Percentiles rank a stretch among this genome's conserved stretches.
Conservation (phyloP, 257 asterid genomes). For the Solanum rostratum region DNA sequence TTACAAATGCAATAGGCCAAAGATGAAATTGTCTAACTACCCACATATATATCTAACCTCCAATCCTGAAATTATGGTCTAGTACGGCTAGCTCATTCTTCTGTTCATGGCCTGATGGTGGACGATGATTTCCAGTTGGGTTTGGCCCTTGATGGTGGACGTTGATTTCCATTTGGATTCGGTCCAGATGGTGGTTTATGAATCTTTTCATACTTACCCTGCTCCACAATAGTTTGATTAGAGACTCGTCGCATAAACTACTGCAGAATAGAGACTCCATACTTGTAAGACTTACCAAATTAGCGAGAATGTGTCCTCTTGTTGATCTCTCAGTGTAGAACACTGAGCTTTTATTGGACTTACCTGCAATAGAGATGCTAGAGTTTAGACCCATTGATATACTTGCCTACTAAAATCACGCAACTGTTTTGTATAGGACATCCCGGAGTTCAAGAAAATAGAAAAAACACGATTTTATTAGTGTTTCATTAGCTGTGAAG, state of each 20-base stretch:
- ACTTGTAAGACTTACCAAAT: conserved; percentile 18
- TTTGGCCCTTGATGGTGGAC: conserved; percentile 29
- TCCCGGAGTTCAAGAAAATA: background rate
- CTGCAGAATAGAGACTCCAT: background rate
- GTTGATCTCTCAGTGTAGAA: conserved; percentile 14
- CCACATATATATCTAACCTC: conserved; percentile 13
- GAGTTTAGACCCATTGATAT: conserved; percentile 1
- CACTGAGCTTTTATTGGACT: conserved; percentile 20
- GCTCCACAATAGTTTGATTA: conserved; percentile 14
- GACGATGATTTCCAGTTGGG: background rate
- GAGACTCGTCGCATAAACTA: conserved; percentile 4
- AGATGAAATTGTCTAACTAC: background rate
- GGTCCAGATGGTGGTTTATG: conserved; percentile 58
- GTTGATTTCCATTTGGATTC: conserved; percentile 52
- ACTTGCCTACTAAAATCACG: background rate
- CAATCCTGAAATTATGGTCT: conserved; percentile 4
- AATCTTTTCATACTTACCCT: conserved; percentile 20
- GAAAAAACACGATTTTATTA: background rate
- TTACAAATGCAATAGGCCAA: conserved; percentile 3
- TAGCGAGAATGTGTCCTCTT: conserved; percentile 12
- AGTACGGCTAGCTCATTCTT: conserved; percentile 1
- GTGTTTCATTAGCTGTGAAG: background rate
- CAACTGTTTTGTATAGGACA: background rate
- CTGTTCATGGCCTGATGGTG: conserved; percentile 11
- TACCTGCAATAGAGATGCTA: conserved; percentile 22